A percentile compares a stretch with the other conserved stretches of the same genome.
These are phyloP conservation scores for Kondoa malvinella DNA, from an alignment of 768 basidiomycete genomes.

Conservation along the genomic window DNA sequence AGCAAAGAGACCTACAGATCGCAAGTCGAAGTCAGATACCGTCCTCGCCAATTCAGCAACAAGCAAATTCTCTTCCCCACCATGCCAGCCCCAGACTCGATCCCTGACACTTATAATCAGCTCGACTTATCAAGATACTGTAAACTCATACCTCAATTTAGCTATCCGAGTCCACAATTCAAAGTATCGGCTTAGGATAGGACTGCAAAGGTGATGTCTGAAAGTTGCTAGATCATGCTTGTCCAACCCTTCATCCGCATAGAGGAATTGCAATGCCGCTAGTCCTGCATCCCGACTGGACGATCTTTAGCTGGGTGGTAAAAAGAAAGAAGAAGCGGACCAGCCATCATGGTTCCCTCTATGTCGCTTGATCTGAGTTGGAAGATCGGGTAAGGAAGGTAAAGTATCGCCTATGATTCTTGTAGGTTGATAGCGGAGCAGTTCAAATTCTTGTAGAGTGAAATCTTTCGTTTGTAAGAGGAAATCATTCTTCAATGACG, in stretches of 20 bases:
- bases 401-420: neutral
- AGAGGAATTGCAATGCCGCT: neutral
- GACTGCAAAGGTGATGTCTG: neutral
- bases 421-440: neutral
- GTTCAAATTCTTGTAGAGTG: neutral
- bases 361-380: neutral
- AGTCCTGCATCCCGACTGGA: neutral
- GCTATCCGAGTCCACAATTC: neutral
- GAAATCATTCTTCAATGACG: neutral
- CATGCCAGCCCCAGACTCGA: neutral
- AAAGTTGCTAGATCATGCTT: neutral
- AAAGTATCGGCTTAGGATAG: neutral
- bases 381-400: neutral
- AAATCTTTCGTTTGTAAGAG: neutral
- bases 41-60: too few species aligned
- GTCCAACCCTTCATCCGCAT: neutral
- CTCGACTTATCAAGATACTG: neutral
- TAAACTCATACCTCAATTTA: neutral
- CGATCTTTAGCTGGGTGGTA: neutral
- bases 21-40: too few species aligned
- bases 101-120: neutral
- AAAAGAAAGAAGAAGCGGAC: neutral
- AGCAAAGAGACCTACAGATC: too few species aligned
- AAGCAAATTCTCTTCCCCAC: neutral
- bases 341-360: neutral